Conservation (phyloP, 1,139 yeast species). For the Protomyces arabidopsidicola region DNA sequence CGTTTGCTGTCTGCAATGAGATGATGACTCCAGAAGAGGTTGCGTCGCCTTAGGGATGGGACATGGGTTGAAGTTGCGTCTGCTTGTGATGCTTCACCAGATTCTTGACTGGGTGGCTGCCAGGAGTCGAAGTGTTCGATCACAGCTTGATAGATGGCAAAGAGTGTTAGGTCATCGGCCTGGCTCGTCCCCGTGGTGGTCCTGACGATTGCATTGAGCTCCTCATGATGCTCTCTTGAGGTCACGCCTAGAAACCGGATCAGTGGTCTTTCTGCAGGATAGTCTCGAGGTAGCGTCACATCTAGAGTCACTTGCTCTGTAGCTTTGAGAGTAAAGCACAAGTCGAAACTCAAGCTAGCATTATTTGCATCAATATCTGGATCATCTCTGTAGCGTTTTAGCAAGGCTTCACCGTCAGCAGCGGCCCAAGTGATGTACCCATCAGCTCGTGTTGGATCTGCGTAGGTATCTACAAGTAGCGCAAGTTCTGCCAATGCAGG, state of each 20-base stretch:
- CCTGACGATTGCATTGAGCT: background rate
- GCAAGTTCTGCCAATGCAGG: background rate
- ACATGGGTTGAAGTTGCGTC: background rate
- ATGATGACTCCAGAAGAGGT: constrained; percentile 25
- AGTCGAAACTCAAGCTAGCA: background rate
- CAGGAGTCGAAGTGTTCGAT: background rate
- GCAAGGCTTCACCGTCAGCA: background rate
- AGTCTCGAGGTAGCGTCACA: background rate
- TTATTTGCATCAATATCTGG: background rate
- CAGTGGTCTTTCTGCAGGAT: background rate
- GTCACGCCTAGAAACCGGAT: background rate
- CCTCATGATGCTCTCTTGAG: background rate
- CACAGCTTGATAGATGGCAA: background rate
- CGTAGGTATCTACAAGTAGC: background rate
- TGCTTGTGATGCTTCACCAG: background rate
- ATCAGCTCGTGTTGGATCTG: background rate
- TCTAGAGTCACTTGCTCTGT: background rate
- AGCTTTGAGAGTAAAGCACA: background rate
- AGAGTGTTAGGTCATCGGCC: background rate
- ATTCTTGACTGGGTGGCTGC: background rate
- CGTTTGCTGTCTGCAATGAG: constrained; percentile 28
- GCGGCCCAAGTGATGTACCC: background rate
- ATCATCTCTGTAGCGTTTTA: background rate
- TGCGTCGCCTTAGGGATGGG: background rate
- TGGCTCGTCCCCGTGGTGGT: background rate